Conservation (phyloP, 441 rosid genomes). For the Mallotus japonicus region DNA sequence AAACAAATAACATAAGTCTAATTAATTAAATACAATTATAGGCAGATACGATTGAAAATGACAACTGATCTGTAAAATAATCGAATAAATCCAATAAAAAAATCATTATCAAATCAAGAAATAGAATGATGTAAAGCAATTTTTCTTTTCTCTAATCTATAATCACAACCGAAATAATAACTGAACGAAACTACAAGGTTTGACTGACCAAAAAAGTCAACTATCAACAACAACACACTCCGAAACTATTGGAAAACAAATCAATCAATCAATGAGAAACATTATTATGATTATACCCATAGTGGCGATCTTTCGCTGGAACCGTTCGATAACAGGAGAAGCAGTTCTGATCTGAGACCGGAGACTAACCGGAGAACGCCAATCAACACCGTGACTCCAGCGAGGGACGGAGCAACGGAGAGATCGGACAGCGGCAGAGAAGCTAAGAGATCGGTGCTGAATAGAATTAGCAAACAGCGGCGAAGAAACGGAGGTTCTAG, state of each 20-base stretch:
- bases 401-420: conserved; percentile 52
- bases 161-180: not conserved
- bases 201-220: not conserved
- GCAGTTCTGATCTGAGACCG: conserved; percentile 67
- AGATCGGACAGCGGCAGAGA: conserved; percentile 53
- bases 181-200: not conserved
- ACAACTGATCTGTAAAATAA: not conserved
- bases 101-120: not conserved
- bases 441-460: conserved; percentile 50
- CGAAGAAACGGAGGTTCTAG: conserved; percentile 14
- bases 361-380: conserved; percentile 55
- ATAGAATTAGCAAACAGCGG: conserved; percentile 22
- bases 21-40: too few species aligned
- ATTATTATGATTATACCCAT: conserved; percentile 52
- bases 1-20: conserved; percentile 3
- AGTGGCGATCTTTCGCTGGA: conserved; percentile 65
- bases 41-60: not conserved
- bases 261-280: not conserved
- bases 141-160: not conserved
- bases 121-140: not conserved
- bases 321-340: conserved; percentile 59
- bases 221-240: conserved; percentile 5
- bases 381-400: conserved; percentile 73
- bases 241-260: conserved; percentile 16
- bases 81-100: not conserved